phyloP scores from a whole-genome alignment of 2,329 filamentous ascomycete genomes.

The Botryotinia convoluta region DNA sequence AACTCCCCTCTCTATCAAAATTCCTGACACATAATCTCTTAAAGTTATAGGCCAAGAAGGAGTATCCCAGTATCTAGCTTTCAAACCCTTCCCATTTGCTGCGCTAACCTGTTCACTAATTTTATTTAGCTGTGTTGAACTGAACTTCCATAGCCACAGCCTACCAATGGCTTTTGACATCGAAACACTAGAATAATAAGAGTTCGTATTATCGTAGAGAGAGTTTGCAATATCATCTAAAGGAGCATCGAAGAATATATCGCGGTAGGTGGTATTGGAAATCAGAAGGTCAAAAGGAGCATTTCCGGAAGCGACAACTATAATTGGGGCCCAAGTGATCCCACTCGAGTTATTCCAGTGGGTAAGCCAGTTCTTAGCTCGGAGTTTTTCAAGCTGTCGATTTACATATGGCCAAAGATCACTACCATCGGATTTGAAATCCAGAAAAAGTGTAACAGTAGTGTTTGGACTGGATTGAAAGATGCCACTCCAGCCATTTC shows the following conservation, averaged over 20 bases:
- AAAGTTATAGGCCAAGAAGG: conserved; percentile 42
- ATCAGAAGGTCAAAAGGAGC: conserved; percentile 41
- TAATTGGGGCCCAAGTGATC: conserved; percentile 42
- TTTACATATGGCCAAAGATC: conserved; percentile 42
- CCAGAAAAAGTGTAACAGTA: conserved; percentile 46
- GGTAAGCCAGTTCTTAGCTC: neutral
- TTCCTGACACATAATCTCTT: conserved; percentile 43
- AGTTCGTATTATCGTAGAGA: conserved; percentile 32
- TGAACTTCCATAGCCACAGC: conserved; percentile 15
- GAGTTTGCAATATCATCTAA: conserved; percentile 33
- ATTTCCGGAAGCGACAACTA: conserved; percentile 50
- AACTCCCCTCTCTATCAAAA: conserved; percentile 40
- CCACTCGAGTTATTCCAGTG: neutral
- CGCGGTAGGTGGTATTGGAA: conserved; percentile 40
- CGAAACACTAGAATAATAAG: conserved; percentile 32
- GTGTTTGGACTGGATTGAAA: conserved; percentile 22
- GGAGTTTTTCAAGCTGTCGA: conserved; percentile 39
- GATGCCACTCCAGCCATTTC: conserved; percentile 23
- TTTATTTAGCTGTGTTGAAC: conserved; percentile 26
- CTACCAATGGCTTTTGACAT: conserved; percentile 21
- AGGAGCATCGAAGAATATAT: conserved; percentile 50
- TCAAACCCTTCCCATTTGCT: conserved; percentile 41
- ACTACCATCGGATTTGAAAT: conserved; percentile 47
- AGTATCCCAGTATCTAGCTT: conserved; percentile 45
- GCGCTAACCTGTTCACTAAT: conserved; percentile 30